Evolutionary conservation across 1,139 yeast genomes (phyloP).

Genomic region (Sugiyamaella grinbergsii): DNA sequence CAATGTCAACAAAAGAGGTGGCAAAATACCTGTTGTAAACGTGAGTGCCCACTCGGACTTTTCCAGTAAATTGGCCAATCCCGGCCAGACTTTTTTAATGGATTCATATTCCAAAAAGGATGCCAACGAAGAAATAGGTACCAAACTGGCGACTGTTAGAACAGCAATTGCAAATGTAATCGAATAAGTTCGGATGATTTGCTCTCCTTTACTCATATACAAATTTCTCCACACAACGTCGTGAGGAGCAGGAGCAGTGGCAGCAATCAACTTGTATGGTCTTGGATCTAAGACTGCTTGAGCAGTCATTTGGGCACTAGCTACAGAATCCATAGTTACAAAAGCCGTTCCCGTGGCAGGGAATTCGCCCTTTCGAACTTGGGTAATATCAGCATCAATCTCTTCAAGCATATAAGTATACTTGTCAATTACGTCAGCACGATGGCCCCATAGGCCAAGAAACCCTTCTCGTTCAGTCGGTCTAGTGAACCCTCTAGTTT

Average conservation of each 20-base stretch:
- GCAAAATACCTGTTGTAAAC: constrained; percentile 74
- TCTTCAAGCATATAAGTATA: constrained; percentile 58
- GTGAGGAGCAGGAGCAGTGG: constrained; percentile 83
- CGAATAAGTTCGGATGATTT: constrained; percentile 59
- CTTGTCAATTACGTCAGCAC: constrained; percentile 66
- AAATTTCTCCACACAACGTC: constrained; percentile 82
- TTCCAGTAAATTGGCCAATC: constrained; percentile 62
- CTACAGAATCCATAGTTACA: constrained; percentile 81
- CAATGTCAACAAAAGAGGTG: constrained; percentile 73
- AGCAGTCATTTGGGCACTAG: constrained; percentile 87
- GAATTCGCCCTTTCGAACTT: constrained; percentile 41
- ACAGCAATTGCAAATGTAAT: constrained; percentile 67
- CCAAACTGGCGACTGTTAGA: constrained; percentile 64
- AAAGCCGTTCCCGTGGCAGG: constrained; percentile 59
- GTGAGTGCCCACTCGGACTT: constrained; percentile 60
- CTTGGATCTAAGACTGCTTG: constrained; percentile 85
- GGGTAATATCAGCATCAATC: constrained; percentile 60
- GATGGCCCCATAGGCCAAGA: constrained; percentile 56
- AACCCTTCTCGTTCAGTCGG: constrained; percentile 51
- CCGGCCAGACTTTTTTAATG: constrained; percentile 72
- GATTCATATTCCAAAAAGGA: constrained; percentile 69
- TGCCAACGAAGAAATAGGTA: constrained; percentile 69
- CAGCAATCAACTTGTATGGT: constrained; percentile 69
- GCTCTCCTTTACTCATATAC: constrained; percentile 58
- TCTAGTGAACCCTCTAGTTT: constrained; percentile 35